Evolutionary conservation across 768 basidiomycete genomes (phyloP).

Genomic region (Lactarius trivialis): DNA sequence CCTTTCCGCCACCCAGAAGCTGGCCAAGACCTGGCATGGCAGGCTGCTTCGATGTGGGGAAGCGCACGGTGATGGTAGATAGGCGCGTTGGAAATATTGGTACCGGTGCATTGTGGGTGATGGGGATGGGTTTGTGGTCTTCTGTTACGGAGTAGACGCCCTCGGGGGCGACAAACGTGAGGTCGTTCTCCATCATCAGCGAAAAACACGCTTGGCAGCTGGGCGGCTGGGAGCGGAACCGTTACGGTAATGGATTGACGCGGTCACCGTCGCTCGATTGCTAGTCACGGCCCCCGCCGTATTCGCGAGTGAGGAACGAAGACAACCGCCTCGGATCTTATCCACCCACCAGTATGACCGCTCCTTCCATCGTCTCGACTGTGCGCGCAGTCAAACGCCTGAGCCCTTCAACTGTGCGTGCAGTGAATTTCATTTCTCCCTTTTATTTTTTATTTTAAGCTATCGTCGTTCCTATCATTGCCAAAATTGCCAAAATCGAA

Average conservation of each 20-base stretch:
- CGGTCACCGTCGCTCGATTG: neutral
- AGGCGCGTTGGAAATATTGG: slow-evolving; percentile 53
- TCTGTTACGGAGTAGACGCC: slow-evolving; percentile 86
- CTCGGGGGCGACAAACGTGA: slow-evolving; percentile 82
- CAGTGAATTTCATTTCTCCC: neutral
- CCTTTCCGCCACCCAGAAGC: slow-evolving; percentile 61
- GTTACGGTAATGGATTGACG: neutral
- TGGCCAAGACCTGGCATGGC: slow-evolving; percentile 59
- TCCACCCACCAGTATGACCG: slow-evolving; percentile 23
- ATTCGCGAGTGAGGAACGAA: slow-evolving; percentile 1
- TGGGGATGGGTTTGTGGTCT: slow-evolving; percentile 63
- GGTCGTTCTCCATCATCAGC: slow-evolving; percentile 62
- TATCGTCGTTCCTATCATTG: neutral
- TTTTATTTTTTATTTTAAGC: neutral
- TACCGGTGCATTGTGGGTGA: slow-evolving; percentile 34
- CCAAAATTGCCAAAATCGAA: neutral
- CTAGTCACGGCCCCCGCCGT: slow-evolving; percentile 22
- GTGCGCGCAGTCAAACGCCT: slow-evolving; percentile 21
- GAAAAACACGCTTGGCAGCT: slow-evolving; percentile 3
- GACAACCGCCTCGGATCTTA: slow-evolving; percentile 25
- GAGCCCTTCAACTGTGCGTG: slow-evolving; percentile 14
- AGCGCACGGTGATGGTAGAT: slow-evolving; percentile 55
- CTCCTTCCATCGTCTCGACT: slow-evolving; percentile 22
- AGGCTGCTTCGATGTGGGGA: slow-evolving; percentile 48
- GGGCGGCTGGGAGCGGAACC: slow-evolving; percentile 1